A percentile compares a stretch with the other conserved stretches of the same genome.
Conservation (phyloP, 257 asterid genomes). For the Primulina huaijiensis region DNA sequence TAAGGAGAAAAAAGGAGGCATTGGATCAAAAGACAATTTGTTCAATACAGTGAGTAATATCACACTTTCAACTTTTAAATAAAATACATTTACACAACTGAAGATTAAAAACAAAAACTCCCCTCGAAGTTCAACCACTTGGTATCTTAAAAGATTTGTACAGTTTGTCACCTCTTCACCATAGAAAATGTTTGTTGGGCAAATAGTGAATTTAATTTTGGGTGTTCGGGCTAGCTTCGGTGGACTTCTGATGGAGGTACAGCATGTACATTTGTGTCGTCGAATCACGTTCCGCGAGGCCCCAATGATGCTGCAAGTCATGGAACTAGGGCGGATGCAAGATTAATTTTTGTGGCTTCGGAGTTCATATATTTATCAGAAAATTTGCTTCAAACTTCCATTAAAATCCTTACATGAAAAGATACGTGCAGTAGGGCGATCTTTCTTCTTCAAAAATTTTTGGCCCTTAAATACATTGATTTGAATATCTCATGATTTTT, state of each 20-base stretch:
- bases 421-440: not conserved
- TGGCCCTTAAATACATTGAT: too few relatives aligned
- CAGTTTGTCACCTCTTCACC: too few relatives aligned
- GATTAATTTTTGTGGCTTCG: too few relatives aligned
- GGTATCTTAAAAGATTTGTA: too few relatives aligned
- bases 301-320: not conserved
- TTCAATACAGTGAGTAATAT: not conserved
- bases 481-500: too few relatives aligned
- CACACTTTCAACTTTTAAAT: not conserved
- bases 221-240: too few relatives aligned
- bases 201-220: too few relatives aligned
- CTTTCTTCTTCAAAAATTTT: not conserved
- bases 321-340: not conserved
- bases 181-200: too few relatives aligned
- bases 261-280: too few relatives aligned
- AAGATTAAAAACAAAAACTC: not conserved
- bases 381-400: not conserved
- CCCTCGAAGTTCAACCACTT: not conserved
- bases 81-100: not conserved
- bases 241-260: too few relatives aligned
- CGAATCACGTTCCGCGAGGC: too few relatives aligned
- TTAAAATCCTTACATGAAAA: not conserved
- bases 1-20: not conserved
- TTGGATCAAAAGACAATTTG: not conserved
- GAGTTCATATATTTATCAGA: not conserved